Evolutionary conservation across 768 basidiomycete genomes (phyloP).

Genomic region (Suillus spraguei): DNA sequence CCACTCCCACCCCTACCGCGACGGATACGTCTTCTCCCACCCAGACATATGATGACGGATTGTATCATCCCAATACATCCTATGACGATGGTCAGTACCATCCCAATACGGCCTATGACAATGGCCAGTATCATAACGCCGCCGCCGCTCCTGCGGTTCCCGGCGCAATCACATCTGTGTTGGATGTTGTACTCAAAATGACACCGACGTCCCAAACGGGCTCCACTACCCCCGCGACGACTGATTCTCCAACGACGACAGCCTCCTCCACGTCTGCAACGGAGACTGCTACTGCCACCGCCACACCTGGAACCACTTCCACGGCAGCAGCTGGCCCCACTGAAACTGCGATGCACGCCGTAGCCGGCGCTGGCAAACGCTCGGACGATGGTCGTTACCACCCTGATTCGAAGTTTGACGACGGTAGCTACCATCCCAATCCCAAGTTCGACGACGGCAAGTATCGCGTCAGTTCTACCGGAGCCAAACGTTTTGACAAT

Average conservation of each 20-base stretch:
- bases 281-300: neutral
- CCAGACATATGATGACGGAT: conserved; percentile 12
- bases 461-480: neutral
- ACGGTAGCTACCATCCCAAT: conserved; percentile 12
- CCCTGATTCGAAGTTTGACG: conserved; percentile 4
- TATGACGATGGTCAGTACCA: conserved; percentile 15
- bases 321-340: neutral
- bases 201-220: neutral
- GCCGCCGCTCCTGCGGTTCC: neutral
- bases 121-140: conserved; percentile 11
- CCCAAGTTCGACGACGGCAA: conserved; percentile 11
- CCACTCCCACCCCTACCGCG: neutral
- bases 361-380: neutral
- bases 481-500: conserved; percentile 5
- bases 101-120: conserved; percentile 3
- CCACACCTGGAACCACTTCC: neutral
- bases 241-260: neutral
- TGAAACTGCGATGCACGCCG: neutral
- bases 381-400: conserved; percentile 9
- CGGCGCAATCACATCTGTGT: neutral
- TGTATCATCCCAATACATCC: conserved; percentile 13
- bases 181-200: no score
- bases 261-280: neutral
- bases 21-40: neutral
- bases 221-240: neutral